Percentiles rank a stretch among this genome's conserved stretches.
Evolutionary conservation across 768 basidiomycete genomes (phyloP).

Genomic region (Termitomyces sp.): DNA sequence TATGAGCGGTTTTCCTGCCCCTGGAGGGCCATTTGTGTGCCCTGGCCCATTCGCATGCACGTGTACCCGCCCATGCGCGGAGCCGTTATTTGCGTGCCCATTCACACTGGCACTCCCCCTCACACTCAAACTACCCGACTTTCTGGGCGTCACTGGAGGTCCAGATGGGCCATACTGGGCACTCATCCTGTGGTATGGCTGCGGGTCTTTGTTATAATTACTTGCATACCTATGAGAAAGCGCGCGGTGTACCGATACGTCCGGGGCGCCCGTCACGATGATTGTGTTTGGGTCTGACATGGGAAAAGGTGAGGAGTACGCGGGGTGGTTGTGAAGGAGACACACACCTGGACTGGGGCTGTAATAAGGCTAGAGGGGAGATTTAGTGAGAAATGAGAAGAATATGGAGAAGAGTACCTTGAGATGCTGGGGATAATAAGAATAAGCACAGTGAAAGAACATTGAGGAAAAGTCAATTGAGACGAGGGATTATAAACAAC

Average conservation of each 20-base stretch:
- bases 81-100: too few relatives aligned
- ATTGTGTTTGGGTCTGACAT: slow-evolving; percentile 3
- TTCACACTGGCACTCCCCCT: not conserved
- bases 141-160: slow-evolving; percentile 15
- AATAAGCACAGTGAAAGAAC: not conserved
- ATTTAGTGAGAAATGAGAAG: too few relatives aligned
- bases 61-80: too few relatives aligned
- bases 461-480: not conserved
- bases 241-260: not conserved
- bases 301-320: too few relatives aligned
- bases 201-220: not conserved
- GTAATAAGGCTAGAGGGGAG: too few relatives aligned
- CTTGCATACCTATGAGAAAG: not conserved
- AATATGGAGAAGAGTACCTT: too few relatives aligned
- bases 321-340: too few relatives aligned
- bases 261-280: slow-evolving; percentile 4
- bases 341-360: too few relatives aligned
- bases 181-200: not conserved
- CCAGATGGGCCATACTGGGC: slow-evolving; percentile 2
- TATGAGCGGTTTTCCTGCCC: slow-evolving; percentile 51
- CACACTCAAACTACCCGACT: slow-evolving; percentile 15
- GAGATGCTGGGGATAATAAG: too few relatives aligned
- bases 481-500: too few relatives aligned
- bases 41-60: too few relatives aligned
- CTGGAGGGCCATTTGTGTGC: not conserved